Base-by-base conservation (phyloP, 2,329 filamentous ascomycete genomes). In the Colletotrichum plurivorum region DNA sequence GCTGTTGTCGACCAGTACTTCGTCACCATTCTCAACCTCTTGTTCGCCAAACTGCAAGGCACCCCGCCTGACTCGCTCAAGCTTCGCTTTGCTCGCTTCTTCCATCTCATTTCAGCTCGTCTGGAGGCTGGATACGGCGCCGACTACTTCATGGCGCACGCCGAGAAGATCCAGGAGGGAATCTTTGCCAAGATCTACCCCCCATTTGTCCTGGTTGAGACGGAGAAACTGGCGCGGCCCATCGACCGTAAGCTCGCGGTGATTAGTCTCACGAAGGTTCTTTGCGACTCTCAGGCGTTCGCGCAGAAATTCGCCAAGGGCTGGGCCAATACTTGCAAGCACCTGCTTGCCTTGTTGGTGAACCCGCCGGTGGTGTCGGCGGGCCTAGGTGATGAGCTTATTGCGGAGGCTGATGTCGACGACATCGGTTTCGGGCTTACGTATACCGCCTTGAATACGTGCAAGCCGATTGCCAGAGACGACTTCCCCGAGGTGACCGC, bases 361-460 rank as follows among this genome's bases (percentile, higher is more conserved):
- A 97, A 97, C 80, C 94, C 95, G 27, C 95, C 95, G 2, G 82
- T 84, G 43, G 88, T 95, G 5, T 83, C 87, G 7, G 82, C 84
- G 16, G 88, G 91, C 1, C 83, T 87, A 43, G 91, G 92, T 66
- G 91, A 94, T 72, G 94, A 97, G 73, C 83, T 93, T 58, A 91
- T 97, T 71, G 89, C 90, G 12, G 96, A 98, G 78, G 91, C 94
- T 3, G 95, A 98, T 75, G 93, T 97, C 27, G 96, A 99, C 75
- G 96, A 99, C 78, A 90, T 98, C 73, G 92, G 94, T 31, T 99
- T 99, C 76, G 96, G 96, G 27, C 91, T 98, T 72, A 95, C 94
- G 9, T 99, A 97, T 82, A 98, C 96, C 0, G 92, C 93, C 39
- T 88, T 99, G 71, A 97, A 95, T 83, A 98, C 95, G 0, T 96